phyloP scores from a whole-genome alignment of 2,329 filamentous ascomycete species.

The Fusarium miscanthi region DNA sequence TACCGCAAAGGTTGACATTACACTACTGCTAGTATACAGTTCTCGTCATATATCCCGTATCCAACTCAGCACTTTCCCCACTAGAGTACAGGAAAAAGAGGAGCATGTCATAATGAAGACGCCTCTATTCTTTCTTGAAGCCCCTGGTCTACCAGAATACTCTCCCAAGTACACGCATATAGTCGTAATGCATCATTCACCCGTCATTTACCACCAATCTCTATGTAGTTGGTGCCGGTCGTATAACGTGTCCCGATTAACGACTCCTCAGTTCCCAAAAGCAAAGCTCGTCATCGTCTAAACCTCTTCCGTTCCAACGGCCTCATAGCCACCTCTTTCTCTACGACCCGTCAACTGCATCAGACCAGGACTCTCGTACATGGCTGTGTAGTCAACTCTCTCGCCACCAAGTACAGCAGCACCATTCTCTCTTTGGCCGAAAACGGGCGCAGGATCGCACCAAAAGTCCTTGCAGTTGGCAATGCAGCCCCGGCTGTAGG shows the following conservation, averaged over 20 bases:
- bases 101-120: background rate
- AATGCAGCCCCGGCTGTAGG: slow-evolving; percentile 85
- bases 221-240: slow-evolving; percentile 16
- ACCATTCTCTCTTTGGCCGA: slow-evolving; percentile 79
- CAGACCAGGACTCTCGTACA: slow-evolving; percentile 86
- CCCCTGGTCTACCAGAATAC: background rate
- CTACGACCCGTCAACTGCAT: slow-evolving; percentile 68
- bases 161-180: slow-evolving; percentile 30
- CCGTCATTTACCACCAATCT: slow-evolving; percentile 34
- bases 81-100: background rate
- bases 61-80: slow-evolving; percentile 26
- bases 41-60: slow-evolving; percentile 23
- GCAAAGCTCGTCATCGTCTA: slow-evolving; percentile 27
- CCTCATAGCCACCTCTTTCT: slow-evolving; percentile 70
- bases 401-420: slow-evolving; percentile 81
- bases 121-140: background rate
- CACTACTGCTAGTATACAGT: slow-evolving; percentile 38
- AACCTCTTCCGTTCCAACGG: slow-evolving; percentile 67
- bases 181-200: slow-evolving; percentile 33
- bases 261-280: slow-evolving; percentile 17
- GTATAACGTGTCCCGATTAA: slow-evolving; percentile 17
- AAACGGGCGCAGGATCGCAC: slow-evolving; percentile 87
- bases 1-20: slow-evolving; percentile 37
- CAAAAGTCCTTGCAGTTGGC: slow-evolving; percentile 97
- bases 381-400: slow-evolving; percentile 83